Base-by-base conservation (phyloP, 2,329 filamentous ascomycete genomes). In the Nemania serpens region DNA sequence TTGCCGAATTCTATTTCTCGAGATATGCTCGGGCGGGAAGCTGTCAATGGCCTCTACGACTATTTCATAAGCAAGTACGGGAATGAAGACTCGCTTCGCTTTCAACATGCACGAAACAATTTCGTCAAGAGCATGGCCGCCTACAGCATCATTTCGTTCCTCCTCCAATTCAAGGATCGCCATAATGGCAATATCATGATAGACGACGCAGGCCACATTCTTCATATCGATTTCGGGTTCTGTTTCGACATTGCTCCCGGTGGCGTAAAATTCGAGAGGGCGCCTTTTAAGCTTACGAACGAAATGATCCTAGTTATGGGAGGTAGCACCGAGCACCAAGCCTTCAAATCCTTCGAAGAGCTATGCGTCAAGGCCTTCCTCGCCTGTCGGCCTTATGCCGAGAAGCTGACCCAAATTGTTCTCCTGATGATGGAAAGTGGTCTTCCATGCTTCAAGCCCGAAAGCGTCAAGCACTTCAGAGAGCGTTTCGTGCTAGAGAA, bases 171-270 rank as follows among this genome's bases (percentile, higher is more conserved):
- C 88, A 99, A 99, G 77, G 95, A 99, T 75, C 89, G 95, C 2
- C 95, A 99, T 79, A 99, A 99, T 75, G 95, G 95, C 64, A 99
- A 99, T 81, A 99, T 99, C 81, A 99, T 99, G 96, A 88, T 99
- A 65, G 94, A 99, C 75, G 94, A 97, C 71, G 91, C 90, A 0
- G 95, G 96, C 3, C 95, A 99, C 77, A 97, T 99, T 71, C 85
- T 99, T 55, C 95, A 99, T 79, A 98, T 99, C 69, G 95, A 99
- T 75, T 99, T 99, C 73, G 95, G 95, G 10, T 99, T 99, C 84
- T 98, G 94, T 79, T 99, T 99, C 78, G 96, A 99, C 73, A 98
- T 99, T 69, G 95, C 93, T 1, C 95, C 95, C 0, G 95, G 95
- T 49, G 95, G 96, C 62, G 93, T 99, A 72, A 94, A 93, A 69